Evolutionary conservation across 345 rosid species (phyloP), one percentile per base, ranked within the genome.

Genomic region (Brassica rapa): DNA sequence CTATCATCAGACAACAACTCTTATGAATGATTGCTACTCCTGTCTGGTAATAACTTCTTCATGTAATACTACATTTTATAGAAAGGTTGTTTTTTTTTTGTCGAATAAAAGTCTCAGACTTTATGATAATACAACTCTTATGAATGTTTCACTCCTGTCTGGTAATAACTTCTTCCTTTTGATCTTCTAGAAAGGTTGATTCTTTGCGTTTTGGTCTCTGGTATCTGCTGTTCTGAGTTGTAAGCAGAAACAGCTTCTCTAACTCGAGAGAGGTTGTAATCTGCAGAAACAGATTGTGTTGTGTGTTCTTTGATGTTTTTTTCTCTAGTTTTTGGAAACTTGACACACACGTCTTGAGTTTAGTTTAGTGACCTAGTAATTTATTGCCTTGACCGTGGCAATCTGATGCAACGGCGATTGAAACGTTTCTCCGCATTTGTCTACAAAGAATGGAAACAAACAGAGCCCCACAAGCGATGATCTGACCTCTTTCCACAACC

Each of bases 341-440:
- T 15, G 4, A 27, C 11, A 56, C 53, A 19, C 6, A 70, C 8
- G 62, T 63, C 1, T 8, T 23, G 59, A 24, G 76, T 66, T 62
- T n/a, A 15, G 63, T 59, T 57, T 4, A 2, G 86, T 68, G 86
- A 95, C 99, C 97, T 8, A 95, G 90, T 46, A 90, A 70, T 84
- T 91, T 95, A 81, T 93, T 98, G 51, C 99, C 98, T 89, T 95
- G 98, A 64, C 99, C 94, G 21, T 89, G 94, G 56, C 96, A 93
- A 19, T 93, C 97, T 60, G 97, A 81, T 73, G 98, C 86, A 81
- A 93, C 94, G 0, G 93, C 94, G 76, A 91, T 91, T 59, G 96
- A 89, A 14, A 98, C 68, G 91, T 89, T 83, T 95, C 98, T 66
- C 97, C 97, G 73, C 97, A 93, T 76, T 88, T 90, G 21, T 91